Evolutionary conservation across 2,329 filamentous ascomycete genomes (phyloP), one percentile per base, ranked within the genome.

Genomic region (Aureobasidium sp.): DNA sequence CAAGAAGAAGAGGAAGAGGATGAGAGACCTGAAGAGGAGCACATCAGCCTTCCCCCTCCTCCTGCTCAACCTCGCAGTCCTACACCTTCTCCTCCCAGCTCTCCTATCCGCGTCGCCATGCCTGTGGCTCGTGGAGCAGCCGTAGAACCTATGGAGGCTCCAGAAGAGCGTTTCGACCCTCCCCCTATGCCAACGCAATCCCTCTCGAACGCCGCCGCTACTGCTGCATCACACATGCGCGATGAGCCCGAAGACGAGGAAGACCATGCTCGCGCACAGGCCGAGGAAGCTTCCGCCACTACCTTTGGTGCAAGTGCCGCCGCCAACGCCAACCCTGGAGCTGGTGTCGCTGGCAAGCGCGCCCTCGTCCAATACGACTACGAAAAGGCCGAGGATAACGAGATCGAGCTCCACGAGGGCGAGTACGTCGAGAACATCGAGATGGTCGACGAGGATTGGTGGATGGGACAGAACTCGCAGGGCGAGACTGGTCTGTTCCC

Each of bases 391-490:
- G 94, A 99, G 74, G 92, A 96, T 66, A 99, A 99, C 69, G 94
- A 99, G 75, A 84, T 99, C 61, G 91, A 96, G 65, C 81, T 99
- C 19, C 81, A 83, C 27, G 94, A 99, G 75, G 92, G 92, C 64
- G 89, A 96, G 68, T 84, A 86, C 65, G 87, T 99, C 38, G 91
- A 83, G 25, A 87, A 96, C 71, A 96, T 99, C 68, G 90, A 97
- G 64, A 95, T 95, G 89, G 90, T 99, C 2, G 94, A 97, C 67
- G 88, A 95, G 55, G 93, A 99, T 71, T 99, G 94, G 94, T 99
- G 94, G 94, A 88, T 96, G 83, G 94, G 95, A 45, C 89, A 88
- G 66, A 99, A 97, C 77, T 77, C 81, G 23, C 81, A 79, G 63
- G 94, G 94, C 67, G 90, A 96, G 74, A 86, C 81, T 61, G 94